These are phyloP conservation scores for Aureobasidium uvarum DNA, from an alignment of 2,329 filamentous ascomycete genomes.

Conservation along the genomic window DNA sequence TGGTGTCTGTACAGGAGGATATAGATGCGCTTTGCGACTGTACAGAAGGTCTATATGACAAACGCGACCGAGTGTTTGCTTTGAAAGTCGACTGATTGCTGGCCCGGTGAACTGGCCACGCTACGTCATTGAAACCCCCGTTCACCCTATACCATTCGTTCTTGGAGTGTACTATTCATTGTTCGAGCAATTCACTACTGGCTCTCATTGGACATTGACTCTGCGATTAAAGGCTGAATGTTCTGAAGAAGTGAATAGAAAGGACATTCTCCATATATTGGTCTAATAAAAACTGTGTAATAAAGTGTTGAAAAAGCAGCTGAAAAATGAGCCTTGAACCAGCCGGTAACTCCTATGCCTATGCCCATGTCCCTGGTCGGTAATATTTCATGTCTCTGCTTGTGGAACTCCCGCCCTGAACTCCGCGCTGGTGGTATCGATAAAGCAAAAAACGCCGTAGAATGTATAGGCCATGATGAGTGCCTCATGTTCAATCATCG, in stretches of 20 bases:
- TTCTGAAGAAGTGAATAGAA: not conserved
- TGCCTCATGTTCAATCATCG: constrained; percentile 36
- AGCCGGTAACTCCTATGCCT: not conserved
- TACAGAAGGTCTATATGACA: not conserved
- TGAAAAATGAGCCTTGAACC: constrained; percentile 15
- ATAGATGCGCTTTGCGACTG: not conserved
- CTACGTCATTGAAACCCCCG: constrained; percentile 8
- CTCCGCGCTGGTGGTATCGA: constrained; percentile 24
- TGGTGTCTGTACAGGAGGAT: not conserved
- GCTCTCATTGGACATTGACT: not conserved
- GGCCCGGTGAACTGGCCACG: constrained; percentile 19
- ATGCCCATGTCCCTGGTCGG: not conserved
- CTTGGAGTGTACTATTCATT: not conserved
- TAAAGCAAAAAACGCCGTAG: constrained; percentile 14
- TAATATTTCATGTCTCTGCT: not conserved
- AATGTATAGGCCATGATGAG: not conserved
- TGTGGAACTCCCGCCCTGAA: not conserved
- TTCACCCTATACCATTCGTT: constrained; percentile 6
- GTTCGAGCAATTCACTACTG: not conserved
- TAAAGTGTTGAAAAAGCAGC: constrained; percentile 8
- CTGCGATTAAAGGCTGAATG: not conserved
- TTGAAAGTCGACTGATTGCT: constrained; percentile 16
- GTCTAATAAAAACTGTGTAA: constrained; percentile 16
- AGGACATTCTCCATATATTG: constrained; percentile 4
- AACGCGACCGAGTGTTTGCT: constrained; percentile 13